Evolutionary conservation across 2,329 filamentous ascomycete species (phyloP).

Genomic region (Fusarium illudens): DNA sequence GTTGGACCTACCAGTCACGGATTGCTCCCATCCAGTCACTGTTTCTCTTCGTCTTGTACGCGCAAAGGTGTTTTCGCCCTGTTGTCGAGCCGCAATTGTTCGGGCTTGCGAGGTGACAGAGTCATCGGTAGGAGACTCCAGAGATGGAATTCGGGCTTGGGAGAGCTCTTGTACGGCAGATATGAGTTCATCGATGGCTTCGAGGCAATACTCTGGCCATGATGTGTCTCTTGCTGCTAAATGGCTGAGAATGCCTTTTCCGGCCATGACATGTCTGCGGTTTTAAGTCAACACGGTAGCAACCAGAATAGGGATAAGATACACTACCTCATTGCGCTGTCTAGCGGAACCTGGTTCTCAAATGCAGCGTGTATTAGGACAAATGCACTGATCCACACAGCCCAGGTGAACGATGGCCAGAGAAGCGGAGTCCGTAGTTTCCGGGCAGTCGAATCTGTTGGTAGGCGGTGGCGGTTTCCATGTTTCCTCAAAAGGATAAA

Average conservation of each 20-base stretch:
- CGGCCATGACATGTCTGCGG: constrained; percentile 41
- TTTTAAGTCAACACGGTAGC: not conserved
- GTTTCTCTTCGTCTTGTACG: constrained; percentile 11
- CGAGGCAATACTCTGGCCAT: constrained; percentile 47
- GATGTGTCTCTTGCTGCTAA: constrained; percentile 44
- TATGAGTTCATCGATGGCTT: constrained; percentile 45
- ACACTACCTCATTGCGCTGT: constrained; percentile 50
- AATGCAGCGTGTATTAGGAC: constrained; percentile 60
- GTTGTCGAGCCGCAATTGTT: not conserved
- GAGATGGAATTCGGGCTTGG: constrained; percentile 3
- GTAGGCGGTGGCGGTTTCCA: constrained; percentile 23
- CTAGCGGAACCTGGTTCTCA: constrained; percentile 52
- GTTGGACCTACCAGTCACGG: not conserved
- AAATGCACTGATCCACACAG: constrained; percentile 62
- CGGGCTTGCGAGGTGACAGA: constrained; percentile 13
- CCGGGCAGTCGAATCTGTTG: constrained; percentile 1
- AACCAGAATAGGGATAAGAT: accelerated
- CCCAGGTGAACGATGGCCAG: constrained; percentile 63
- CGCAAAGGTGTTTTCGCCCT: not conserved
- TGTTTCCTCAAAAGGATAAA: constrained; percentile 51
- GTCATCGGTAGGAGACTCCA: constrained; percentile 24
- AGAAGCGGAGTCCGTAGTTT: constrained; percentile 46
- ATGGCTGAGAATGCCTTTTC: constrained; percentile 42
- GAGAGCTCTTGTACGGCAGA: constrained; percentile 42
- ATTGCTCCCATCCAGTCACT: not conserved